Evolutionary conservation across 2,329 filamentous ascomycete genomes (phyloP).

Genomic region (Zymoseptoria passerinii): DNA sequence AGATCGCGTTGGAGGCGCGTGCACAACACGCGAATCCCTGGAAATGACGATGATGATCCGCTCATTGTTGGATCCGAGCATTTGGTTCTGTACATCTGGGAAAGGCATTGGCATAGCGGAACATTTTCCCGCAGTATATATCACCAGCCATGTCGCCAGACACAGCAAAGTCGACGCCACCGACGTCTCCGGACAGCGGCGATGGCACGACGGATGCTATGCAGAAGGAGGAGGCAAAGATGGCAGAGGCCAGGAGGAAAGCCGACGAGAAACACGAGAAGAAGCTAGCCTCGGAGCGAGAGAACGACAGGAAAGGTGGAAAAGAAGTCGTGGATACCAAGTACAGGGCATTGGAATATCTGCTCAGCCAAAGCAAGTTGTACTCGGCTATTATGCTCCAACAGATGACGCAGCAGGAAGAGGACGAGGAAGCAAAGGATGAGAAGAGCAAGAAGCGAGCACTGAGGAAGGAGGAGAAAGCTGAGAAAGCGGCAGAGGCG

Average conservation of each 20-base stretch:
- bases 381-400: constrained; percentile 46
- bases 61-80: not conserved
- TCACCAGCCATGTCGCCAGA: constrained; percentile 13
- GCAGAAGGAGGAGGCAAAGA: constrained; percentile 40
- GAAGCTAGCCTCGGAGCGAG: constrained; percentile 37
- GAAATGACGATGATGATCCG: not conserved
- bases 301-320: constrained; percentile 40
- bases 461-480: constrained; percentile 39
- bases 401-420: constrained; percentile 46
- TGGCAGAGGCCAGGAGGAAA: constrained; percentile 36
- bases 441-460: constrained; percentile 38
- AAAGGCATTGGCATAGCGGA: not conserved
- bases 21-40: not conserved
- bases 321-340: constrained; percentile 41
- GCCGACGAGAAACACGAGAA: constrained; percentile 39
- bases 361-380: constrained; percentile 46
- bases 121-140: not conserved
- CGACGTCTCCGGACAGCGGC: constrained; percentile 28
- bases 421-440: constrained; percentile 39
- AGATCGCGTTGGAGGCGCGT: not conserved
- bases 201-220: constrained; percentile 32
- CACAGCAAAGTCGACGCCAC: constrained; percentile 22
- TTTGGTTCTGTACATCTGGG: not conserved
- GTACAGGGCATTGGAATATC: constrained; percentile 44
- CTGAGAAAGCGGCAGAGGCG: constrained; percentile 39